Base-by-base conservation (phyloP, 2,329 filamentous ascomycete species). In the Polychaeton citri region DNA sequence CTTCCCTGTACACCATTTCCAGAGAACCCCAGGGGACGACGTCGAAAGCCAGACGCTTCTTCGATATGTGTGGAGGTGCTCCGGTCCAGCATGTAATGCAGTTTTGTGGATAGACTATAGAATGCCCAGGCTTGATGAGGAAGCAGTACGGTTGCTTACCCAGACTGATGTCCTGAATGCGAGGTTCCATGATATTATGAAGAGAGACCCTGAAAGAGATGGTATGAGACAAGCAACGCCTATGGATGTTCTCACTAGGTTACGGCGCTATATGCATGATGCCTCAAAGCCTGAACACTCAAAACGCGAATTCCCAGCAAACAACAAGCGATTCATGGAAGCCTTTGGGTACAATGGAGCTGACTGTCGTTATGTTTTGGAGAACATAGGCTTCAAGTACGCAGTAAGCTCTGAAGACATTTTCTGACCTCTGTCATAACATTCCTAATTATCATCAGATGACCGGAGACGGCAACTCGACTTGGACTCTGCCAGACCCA, bases 321-420 rank as follows among this genome's bases (percentile, higher is more conserved):
- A 67, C 12, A 81, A 82, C 49, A 76, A 77, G 50, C 70, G 71
- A 38, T 82, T 79, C 44, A 62, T 73, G 46, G 64, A 73, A 41
- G 69, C 69, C 2, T 79, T 81, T 52, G 76, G 74, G 7, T 6
- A 45, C 5, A 38, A 42, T 20, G 52, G 53, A 12, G 59, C 67
- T 30, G 73, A 78, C 33, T 81, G 76, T 50, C 63, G 66, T 43
- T 60, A 64, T 8, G 51, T 82, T 19, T 58, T 82, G 13, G 60
- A 67, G 37, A 68, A 65, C 32, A 51, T 81, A 21, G 74, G 71
- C 2, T 82, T 81, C 47, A 60, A 49, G 18, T 58, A 55, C 31
- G 42, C 30, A 36, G 51, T 54, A 46, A 43, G 50, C 30, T 28
- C 24, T 28, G 12, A n/a, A n/a, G n/a, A n/a, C n/a, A n/a, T n/a